Conservation (phyloP, 2,329 filamentous ascomycete genomes). For the Sporothrix euskadiensis region DNA sequence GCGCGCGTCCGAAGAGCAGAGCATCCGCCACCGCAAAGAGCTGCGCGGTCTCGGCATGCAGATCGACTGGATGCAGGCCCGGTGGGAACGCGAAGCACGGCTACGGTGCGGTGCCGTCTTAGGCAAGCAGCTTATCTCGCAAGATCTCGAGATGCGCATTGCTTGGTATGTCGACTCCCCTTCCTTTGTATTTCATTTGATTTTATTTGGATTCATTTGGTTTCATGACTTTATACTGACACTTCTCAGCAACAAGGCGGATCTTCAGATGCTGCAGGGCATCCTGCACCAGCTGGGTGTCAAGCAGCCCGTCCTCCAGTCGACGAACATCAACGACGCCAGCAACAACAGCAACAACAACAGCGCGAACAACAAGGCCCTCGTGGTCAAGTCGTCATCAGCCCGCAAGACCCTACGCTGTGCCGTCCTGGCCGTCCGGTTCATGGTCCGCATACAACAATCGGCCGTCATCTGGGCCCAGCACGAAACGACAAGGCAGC, state of each 20-base stretch:
- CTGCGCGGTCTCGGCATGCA: conserved; percentile 82
- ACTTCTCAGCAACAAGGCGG: conserved; percentile 76
- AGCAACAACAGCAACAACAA: conserved; percentile 38
- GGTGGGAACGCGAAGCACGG: conserved; percentile 74
- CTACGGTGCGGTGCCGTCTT: conserved; percentile 80
- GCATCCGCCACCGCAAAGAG: conserved; percentile 71
- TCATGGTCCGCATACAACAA: conserved; percentile 47
- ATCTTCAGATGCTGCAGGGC: conserved; percentile 79
- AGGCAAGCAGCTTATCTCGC: conserved; percentile 79
- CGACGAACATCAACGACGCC: conserved; percentile 9
- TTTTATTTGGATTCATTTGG: background rate
- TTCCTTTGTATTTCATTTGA: too few species aligned
- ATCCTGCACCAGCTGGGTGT: conserved; percentile 66
- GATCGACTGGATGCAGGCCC: conserved; percentile 85
- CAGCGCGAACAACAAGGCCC: conserved; percentile 44
- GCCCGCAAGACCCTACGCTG: conserved; percentile 38
- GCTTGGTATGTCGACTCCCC: conserved; percentile 70
- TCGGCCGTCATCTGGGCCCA: conserved; percentile 38
- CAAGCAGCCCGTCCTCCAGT: conserved; percentile 32
- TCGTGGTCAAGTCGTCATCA: conserved; percentile 27
- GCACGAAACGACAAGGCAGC: conserved; percentile 51
- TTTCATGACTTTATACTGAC: conserved; percentile 11
- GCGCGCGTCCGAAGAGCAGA: conserved; percentile 60
- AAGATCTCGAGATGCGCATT: conserved; percentile 79
- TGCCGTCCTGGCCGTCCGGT: conserved; percentile 46